Percentiles rank a stretch among this genome's conserved stretches.
Evolutionary conservation across 306 rosid species (phyloP).

Genomic region (Betula pendula): DNA sequence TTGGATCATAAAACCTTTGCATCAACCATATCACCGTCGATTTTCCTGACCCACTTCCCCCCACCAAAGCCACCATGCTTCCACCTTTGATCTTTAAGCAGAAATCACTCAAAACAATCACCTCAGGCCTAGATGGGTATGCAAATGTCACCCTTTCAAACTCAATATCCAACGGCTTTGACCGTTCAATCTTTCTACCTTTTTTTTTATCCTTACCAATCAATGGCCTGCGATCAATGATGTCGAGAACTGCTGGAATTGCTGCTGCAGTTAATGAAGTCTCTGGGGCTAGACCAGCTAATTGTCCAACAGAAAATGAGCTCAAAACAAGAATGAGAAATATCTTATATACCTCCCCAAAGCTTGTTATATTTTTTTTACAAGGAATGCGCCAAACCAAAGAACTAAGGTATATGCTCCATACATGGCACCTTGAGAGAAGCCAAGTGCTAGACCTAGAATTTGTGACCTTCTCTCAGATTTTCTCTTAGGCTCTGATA

Average conservation of each 20-base stretch:
- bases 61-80: constrained; percentile 79
- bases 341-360: constrained; percentile 64
- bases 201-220: constrained; percentile 40
- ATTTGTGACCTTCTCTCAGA: constrained; percentile 64
- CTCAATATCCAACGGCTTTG: constrained; percentile 54
- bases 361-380: constrained; percentile 44
- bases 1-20: constrained; percentile 92
- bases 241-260: constrained; percentile 67
- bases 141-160: constrained; percentile 82
- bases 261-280: constrained; percentile 69
- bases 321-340: constrained; percentile 93
- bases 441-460: constrained; percentile 66
- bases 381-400: constrained; percentile 72
- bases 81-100: constrained; percentile 62
- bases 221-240: constrained; percentile 65
- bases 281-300: constrained; percentile 90
- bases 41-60: constrained; percentile 90
- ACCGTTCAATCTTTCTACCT: constrained; percentile 45
- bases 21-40: constrained; percentile 85
- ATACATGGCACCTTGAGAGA: constrained; percentile 81
- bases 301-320: constrained; percentile 91
- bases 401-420: constrained; percentile 81
- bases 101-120: constrained; percentile 67
- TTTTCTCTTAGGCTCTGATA: constrained; percentile 60
- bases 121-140: constrained; percentile 81